A percentile compares a stretch with the other conserved stretches of the same genome.
Conservation (phyloP, 176 grass and related monocot genomes). For the Cymbopogon citratus region DNA sequence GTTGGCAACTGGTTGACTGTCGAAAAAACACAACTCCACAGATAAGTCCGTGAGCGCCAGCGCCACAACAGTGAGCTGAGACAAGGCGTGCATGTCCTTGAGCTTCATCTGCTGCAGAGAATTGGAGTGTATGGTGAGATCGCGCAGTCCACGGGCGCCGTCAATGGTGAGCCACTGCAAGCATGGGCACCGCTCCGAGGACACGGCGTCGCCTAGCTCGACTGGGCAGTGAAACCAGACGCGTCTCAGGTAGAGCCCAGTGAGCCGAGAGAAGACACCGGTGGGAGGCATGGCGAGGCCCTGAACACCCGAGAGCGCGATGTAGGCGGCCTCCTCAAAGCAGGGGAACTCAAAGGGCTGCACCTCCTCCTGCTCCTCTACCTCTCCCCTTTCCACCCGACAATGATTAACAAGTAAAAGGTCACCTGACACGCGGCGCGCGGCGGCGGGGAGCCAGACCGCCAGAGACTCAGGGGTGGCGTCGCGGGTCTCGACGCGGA, state of each 20-base stretch:
- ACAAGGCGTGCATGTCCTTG: background rate
- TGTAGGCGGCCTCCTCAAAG: background rate
- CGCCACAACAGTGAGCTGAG: constrained; percentile 4
- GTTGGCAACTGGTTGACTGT: background rate
- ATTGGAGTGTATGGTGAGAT: background rate
- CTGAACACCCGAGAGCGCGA: background rate
- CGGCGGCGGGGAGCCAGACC: constrained; percentile 17
- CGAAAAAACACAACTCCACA: background rate
- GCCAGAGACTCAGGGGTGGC: background rate
- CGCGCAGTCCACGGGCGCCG: background rate
- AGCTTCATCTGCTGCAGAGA: background rate
- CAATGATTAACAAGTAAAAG: background rate
- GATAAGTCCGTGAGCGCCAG: background rate
- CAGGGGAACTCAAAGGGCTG: background rate
- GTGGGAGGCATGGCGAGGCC: background rate
- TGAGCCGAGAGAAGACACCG: constrained; percentile 15
- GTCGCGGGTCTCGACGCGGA: background rate
- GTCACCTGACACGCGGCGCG: constrained; percentile 3
- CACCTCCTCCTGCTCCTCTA: too few relatives aligned
- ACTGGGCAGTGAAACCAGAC: background rate
- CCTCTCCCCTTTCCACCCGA: too few relatives aligned
- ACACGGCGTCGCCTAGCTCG: constrained; percentile 11
- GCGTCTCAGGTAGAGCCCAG: background rate
- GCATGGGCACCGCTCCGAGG: background rate
- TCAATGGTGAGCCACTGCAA: background rate